Conservation (phyloP, 371 early-diverging fungal species). For the Zancudomyces culisetae region DNA sequence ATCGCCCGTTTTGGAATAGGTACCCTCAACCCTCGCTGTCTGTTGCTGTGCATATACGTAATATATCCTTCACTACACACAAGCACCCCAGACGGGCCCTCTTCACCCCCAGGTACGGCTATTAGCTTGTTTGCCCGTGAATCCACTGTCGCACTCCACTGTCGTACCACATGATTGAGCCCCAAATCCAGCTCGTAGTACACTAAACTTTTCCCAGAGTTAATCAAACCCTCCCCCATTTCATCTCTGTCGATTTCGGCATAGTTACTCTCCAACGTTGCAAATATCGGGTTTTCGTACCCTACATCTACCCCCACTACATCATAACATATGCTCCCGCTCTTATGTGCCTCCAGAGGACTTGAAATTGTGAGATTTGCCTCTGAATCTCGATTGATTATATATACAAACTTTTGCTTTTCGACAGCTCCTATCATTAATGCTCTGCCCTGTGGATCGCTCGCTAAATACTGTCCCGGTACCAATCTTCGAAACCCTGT, state of each 20-base stretch:
- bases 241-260: slow-evolving; percentile 66
- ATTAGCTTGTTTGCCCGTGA: slow-evolving; percentile 59
- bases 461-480: slow-evolving; percentile 87
- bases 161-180: slow-evolving; percentile 89
- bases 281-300: slow-evolving; percentile 95
- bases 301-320: slow-evolving; percentile 88
- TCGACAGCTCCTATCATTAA: slow-evolving; percentile 90
- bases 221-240: slow-evolving; percentile 42
- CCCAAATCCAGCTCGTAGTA: slow-evolving; percentile 96
- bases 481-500: slow-evolving; percentile 77
- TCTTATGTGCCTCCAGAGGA: slow-evolving; percentile 84
- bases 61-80: slow-evolving; percentile 83
- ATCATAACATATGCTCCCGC: slow-evolving; percentile 51
- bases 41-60: slow-evolving; percentile 62
- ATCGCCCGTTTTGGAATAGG: slow-evolving; percentile 76
- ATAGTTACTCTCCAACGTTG: slow-evolving; percentile 75
- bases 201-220: slow-evolving; percentile 64
- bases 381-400: slow-evolving; percentile 79
- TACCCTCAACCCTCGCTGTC: slow-evolving; percentile 36
- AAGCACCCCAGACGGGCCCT: slow-evolving; percentile 93
- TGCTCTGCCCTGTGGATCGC: slow-evolving; percentile 92
- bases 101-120: slow-evolving; percentile 72
- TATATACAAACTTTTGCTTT: slow-evolving; percentile 87
- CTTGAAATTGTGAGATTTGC: slow-evolving; percentile 68
- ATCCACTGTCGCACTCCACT: slow-evolving; percentile 76